Evolutionary conservation across 202 grass and related monocot genomes (phyloP).

Genomic region (Setaria italica): DNA sequence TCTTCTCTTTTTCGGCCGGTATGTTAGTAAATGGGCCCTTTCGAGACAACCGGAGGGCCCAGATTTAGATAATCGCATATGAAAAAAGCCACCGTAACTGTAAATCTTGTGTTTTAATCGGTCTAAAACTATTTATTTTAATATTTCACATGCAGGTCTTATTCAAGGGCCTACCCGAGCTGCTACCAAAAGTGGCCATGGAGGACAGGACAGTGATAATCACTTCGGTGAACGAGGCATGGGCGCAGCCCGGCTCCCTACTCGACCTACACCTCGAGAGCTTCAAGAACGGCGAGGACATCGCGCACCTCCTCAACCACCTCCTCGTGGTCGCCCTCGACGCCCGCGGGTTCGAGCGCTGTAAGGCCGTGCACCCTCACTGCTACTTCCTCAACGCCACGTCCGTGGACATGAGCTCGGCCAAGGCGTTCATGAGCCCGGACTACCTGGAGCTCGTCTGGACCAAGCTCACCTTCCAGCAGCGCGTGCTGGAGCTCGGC

Average conservation of each 20-base stretch:
- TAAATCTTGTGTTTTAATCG: neutral
- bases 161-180: constrained; percentile 15
- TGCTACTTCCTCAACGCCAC: constrained; percentile 55
- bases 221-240: constrained; percentile 67
- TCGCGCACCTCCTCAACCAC: constrained; percentile 57
- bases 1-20: neutral
- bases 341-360: constrained; percentile 49
- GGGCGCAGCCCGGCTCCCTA: constrained; percentile 52
- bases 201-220: constrained; percentile 73
- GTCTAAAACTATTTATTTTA: neutral
- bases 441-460: constrained; percentile 70
- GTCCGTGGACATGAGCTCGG: constrained; percentile 39
- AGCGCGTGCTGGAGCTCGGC: constrained; percentile 66
- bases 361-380: constrained; percentile 59
- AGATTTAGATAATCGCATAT: neutral
- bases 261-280: constrained; percentile 65
- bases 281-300: constrained; percentile 62
- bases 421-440: constrained; percentile 52
- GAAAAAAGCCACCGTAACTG: neutral
- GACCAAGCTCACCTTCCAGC: constrained; percentile 57
- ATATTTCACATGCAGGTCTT: neutral
- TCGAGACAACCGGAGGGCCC: too few species aligned
- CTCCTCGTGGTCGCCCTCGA: constrained; percentile 69
- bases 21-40: neutral
- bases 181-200: constrained; percentile 53